Evolutionary conservation across 2,329 filamentous ascomycete species (phyloP).

Genomic region (Aspergillus tamarii): DNA sequence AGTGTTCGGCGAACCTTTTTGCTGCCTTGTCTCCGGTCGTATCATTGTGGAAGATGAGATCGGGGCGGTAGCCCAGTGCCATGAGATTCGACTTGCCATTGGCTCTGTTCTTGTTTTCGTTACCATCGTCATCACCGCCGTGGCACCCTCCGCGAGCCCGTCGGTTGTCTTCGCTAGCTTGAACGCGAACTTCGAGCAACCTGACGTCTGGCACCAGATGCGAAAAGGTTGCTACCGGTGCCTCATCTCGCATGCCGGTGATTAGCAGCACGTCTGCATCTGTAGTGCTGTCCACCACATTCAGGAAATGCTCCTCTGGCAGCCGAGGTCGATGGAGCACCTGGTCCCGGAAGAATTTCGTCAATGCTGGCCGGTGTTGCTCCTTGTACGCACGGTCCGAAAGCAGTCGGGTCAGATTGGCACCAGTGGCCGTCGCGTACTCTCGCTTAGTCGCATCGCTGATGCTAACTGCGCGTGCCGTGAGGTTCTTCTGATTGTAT

Average conservation of each 20-base stretch:
- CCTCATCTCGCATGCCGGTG: slow-evolving; percentile 60
- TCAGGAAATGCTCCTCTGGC: slow-evolving; percentile 42
- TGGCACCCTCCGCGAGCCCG: slow-evolving; percentile 14
- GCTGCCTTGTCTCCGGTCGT: slow-evolving; percentile 43
- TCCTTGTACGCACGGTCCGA: slow-evolving; percentile 64
- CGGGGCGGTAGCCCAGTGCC: slow-evolving; percentile 42
- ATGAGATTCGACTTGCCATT: slow-evolving; percentile 22
- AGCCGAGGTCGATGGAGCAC: slow-evolving; percentile 49
- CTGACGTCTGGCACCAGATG: slow-evolving; percentile 57
- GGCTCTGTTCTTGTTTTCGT: slow-evolving; percentile 1
- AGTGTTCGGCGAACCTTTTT: slow-evolving; percentile 45
- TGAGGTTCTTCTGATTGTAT: slow-evolving; percentile 31
- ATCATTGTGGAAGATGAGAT: slow-evolving; percentile 58
- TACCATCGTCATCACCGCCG: background rate
- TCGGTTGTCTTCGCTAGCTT: slow-evolving; percentile 44
- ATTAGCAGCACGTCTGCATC: too few species aligned
- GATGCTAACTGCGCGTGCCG: slow-evolving; percentile 55
- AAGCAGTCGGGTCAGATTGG: slow-evolving; percentile 54
- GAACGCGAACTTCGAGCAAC: slow-evolving; percentile 58
- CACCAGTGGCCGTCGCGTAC: slow-evolving; percentile 56
- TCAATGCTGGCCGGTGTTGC: slow-evolving; percentile 58
- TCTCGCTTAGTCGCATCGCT: slow-evolving; percentile 62
- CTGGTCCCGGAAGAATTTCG: slow-evolving; percentile 55
- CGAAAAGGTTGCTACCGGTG: slow-evolving; percentile 58
- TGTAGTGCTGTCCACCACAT: too few species aligned